These are phyloP conservation scores for Avicennia marina DNA, from an alignment of 257 asterid species.

Conservation along the genomic window DNA sequence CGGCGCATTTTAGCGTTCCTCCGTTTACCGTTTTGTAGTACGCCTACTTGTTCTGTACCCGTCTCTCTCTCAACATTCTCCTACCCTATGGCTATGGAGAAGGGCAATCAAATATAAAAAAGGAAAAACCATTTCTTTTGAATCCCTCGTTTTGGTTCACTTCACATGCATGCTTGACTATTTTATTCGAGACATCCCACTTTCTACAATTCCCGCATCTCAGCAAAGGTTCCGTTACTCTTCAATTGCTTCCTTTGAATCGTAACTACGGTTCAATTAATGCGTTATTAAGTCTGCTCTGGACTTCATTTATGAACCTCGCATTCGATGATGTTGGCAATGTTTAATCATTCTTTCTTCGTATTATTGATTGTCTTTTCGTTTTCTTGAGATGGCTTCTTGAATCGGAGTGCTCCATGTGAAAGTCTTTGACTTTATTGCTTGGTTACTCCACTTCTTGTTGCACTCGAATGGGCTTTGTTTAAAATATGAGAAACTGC, in stretches of 20 bases:
- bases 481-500: slow-evolving; percentile 16
- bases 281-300: slow-evolving; percentile 30
- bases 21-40: slow-evolving; percentile 26
- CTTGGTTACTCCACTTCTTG: slow-evolving; percentile 15
- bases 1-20: slow-evolving; percentile 23
- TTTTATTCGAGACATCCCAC: slow-evolving; percentile 34
- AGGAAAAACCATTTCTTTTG: background rate
- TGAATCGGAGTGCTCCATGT: slow-evolving; percentile 40
- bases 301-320: slow-evolving; percentile 25
- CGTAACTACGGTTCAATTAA: slow-evolving; percentile 24
- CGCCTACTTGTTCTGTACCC: slow-evolving; percentile 28
- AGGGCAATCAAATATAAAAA: background rate
- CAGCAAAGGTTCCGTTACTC: slow-evolving; percentile 33
- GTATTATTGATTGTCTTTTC: slow-evolving; percentile 11
- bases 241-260: slow-evolving; percentile 12
- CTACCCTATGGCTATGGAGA: background rate
- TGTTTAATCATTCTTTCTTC: slow-evolving; percentile 19
- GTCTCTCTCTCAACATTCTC: too few relatives aligned
- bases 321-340: slow-evolving; percentile 33
- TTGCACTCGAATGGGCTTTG: slow-evolving; percentile 17
- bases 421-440: slow-evolving; percentile 35
- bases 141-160: background rate
- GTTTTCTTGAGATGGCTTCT: slow-evolving; percentile 30
- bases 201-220: slow-evolving; percentile 39
- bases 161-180: slow-evolving; percentile 33